Evolutionary conservation across 2,329 filamentous ascomycete genomes (phyloP).

Genomic region (Didymella keratinophila): DNA sequence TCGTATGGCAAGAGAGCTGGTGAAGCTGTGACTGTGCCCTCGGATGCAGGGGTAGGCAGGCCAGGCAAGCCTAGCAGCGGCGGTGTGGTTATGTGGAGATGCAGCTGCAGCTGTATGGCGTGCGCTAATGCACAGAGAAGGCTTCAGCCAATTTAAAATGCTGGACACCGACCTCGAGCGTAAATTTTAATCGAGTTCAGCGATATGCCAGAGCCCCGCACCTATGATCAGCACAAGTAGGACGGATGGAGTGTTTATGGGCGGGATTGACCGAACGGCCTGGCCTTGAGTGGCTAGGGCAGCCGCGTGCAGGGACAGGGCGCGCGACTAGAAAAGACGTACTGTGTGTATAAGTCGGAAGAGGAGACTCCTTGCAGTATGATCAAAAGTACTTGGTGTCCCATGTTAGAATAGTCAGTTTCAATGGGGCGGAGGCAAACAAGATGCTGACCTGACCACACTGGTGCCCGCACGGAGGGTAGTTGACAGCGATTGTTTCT

Average conservation of each 20-base stretch:
- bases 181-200: slow-evolving; percentile 4
- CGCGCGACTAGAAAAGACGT: slow-evolving; percentile 25
- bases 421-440: slow-evolving; percentile 31
- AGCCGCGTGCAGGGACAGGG: slow-evolving; percentile 31
- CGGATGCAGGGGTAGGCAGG: slow-evolving; percentile 31
- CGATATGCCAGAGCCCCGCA: slow-evolving; percentile 26
- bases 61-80: slow-evolving; percentile 30
- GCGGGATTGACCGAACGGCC: slow-evolving; percentile 34
- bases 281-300: slow-evolving; percentile 27
- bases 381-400: slow-evolving; percentile 22
- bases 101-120: slow-evolving; percentile 37
- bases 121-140: slow-evolving; percentile 44
- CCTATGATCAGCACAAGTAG: slow-evolving; percentile 32
- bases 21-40: slow-evolving; percentile 37
- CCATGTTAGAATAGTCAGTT: slow-evolving; percentile 11
- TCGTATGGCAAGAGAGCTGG: slow-evolving; percentile 31
- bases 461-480: slow-evolving; percentile 33
- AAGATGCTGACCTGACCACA: slow-evolving; percentile 19
- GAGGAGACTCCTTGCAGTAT: slow-evolving; percentile 31
- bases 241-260: slow-evolving; percentile 36
- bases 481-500: slow-evolving; percentile 29
- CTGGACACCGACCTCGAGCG: slow-evolving; percentile 27
- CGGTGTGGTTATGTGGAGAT: slow-evolving; percentile 36
- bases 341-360: slow-evolving; percentile 31
- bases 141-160: slow-evolving; percentile 38